Conservation (phyloP, 2,329 filamentous ascomycete genomes). For the Epichloe elymi region DNA sequence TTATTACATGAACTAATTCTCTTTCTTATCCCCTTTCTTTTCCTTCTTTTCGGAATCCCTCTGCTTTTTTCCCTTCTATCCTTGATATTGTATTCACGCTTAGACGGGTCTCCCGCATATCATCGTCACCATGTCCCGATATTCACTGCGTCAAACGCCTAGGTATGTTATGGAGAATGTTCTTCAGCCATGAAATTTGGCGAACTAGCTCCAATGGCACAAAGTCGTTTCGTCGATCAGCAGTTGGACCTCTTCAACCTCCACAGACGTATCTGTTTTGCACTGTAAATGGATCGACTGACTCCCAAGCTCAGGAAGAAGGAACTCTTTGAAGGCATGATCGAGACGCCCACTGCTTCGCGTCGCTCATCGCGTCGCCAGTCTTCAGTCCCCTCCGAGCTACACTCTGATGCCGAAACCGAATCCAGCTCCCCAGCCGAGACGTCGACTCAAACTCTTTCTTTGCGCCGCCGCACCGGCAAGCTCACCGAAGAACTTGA, state of each 20-base stretch:
- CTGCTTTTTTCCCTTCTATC: neutral
- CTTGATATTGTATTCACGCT: neutral
- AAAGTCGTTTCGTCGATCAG: neutral
- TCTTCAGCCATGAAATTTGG: neutral
- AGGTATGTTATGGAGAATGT: slow-evolving; percentile 11
- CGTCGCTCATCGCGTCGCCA: slow-evolving; percentile 37
- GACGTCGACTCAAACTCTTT: slow-evolving; percentile 19
- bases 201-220: neutral
- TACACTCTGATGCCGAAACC: slow-evolving; percentile 32
- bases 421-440: slow-evolving; percentile 37
- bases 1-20: slow-evolving; percentile 1
- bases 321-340: slow-evolving; percentile 48
- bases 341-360: slow-evolving; percentile 35
- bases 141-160: slow-evolving; percentile 19
- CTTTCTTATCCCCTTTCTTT: neutral
- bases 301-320: slow-evolving; percentile 34
- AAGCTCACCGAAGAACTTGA: slow-evolving; percentile 39
- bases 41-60: neutral
- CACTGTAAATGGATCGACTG: slow-evolving; percentile 1
- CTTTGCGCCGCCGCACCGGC: slow-evolving; percentile 31
- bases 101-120: neutral
- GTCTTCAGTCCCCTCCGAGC: slow-evolving; percentile 31
- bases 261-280: neutral
- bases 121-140: slow-evolving; percentile 12
- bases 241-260: neutral